Percentiles rank a stretch among this genome's conserved stretches.
Evolutionary conservation across 371 early-diverging fungal species (phyloP).

Genomic region (Mucor lusitanicus): DNA sequence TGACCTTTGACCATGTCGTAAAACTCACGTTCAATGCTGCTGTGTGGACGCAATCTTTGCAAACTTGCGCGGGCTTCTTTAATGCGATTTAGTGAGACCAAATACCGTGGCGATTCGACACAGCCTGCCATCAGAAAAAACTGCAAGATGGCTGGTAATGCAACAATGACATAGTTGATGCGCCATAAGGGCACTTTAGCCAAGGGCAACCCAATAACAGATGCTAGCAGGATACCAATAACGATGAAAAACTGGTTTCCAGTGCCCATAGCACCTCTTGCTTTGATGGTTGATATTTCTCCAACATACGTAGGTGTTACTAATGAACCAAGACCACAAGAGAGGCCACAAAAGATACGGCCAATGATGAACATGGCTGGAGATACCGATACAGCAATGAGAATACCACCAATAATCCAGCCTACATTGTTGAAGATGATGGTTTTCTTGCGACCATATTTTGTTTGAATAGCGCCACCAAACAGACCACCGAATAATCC

Average conservation of each 20-base stretch:
- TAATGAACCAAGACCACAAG: slow-evolving; percentile 76
- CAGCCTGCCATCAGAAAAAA: slow-evolving; percentile 64
- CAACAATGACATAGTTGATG: slow-evolving; percentile 60
- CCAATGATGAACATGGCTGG: slow-evolving; percentile 70
- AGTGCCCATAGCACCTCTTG: slow-evolving; percentile 70
- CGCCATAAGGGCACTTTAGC: slow-evolving; percentile 70
- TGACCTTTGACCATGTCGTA: slow-evolving; percentile 48
- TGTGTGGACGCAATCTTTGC: slow-evolving; percentile 51
- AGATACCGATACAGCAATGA: slow-evolving; percentile 58
- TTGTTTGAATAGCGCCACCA: slow-evolving; percentile 58
- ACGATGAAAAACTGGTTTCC: slow-evolving; percentile 82
- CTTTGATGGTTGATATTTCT: slow-evolving; percentile 72
- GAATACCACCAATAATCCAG: slow-evolving; percentile 62
- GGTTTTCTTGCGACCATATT: slow-evolving; percentile 64
- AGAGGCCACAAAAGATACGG: slow-evolving; percentile 78
- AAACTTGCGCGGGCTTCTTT: slow-evolving; percentile 37
- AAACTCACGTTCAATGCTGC: slow-evolving; percentile 58
- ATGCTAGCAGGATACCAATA: slow-evolving; percentile 71
- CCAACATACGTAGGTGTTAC: slow-evolving; percentile 81
- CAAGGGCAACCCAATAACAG: slow-evolving; percentile 61
- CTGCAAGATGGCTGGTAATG: slow-evolving; percentile 74
- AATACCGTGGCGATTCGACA: slow-evolving; percentile 70
- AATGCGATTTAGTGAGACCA: slow-evolving; percentile 16
- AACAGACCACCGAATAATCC: slow-evolving; percentile 70
- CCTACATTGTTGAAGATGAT: slow-evolving; percentile 64